Base-by-base conservation (phyloP, 2,329 filamentous ascomycete genomes). In the Mycosphaerella sp. region DNA sequence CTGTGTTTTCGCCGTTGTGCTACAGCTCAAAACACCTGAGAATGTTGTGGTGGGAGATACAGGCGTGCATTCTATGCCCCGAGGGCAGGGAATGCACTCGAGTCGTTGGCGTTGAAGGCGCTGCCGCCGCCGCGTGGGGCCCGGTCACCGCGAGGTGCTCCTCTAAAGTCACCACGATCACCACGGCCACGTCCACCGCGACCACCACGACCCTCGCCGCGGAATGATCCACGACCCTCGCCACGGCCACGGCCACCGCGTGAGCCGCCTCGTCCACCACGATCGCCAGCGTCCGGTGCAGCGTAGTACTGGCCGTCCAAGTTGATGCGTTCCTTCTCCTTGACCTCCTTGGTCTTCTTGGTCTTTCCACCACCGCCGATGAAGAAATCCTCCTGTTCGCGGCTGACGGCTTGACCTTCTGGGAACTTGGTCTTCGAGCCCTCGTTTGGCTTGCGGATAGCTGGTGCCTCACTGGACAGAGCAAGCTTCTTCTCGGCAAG, bases 361-460 rank as follows among this genome's bases (percentile, higher is more conserved):
- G 83, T 74, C 85, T 96, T 96, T 76, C 85, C 86, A 59, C 78
- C 79, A 63, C 80, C 73, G 65, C 80, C 84, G 67, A 86, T 76
- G 70, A 95, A 86, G 82, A 88, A 96, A 62, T 72, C 70, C 66
- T 86, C 83, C 66, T 89, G 84, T 51, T 81, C 80, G 62, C 77
- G 78, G 67, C 72, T 67, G 66, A 83, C 66, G 60, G 78, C 75
- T 79, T 91, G 95, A 72, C 89, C 90, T 67, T 81, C 79, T 68
- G 87, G 87, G 88, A 91, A 95, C 82, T 96, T 93, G 83, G 93
- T 92, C 80, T 89, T 89, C 78, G 79, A 81, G 69, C 91, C 91
- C 79, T 96, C 91, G 80, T 97, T 96, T 74, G 92, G 78, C 79
- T 90, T 84, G 77, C 93, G 92, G 70, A 89, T 80, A 68, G 88